These are phyloP conservation scores for Boletus fagicola DNA, from an alignment of 768 basidiomycete genomes.

Conservation along the genomic window DNA sequence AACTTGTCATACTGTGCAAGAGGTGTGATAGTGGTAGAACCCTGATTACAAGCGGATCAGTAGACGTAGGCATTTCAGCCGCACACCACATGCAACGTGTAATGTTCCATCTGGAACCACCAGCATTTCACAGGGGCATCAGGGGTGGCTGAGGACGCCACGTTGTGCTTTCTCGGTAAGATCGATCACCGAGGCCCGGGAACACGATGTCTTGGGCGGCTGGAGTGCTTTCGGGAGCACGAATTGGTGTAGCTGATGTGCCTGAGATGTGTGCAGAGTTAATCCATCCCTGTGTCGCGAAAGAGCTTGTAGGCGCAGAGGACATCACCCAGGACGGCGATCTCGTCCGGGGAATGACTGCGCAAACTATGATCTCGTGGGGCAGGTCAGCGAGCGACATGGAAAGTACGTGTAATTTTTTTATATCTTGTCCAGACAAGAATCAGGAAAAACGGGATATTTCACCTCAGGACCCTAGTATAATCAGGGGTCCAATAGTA, in stretches of 20 bases:
- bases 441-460: too few relatives aligned
- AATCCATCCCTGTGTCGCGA: conserved; percentile 10
- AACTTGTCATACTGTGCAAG: background rate
- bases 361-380: conserved; percentile 11
- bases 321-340: conserved; percentile 15
- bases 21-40: background rate
- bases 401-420: background rate
- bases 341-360: conserved; percentile 10
- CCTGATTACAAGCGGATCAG: conserved; percentile 38
- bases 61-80: conserved; percentile 34
- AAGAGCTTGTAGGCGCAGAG: conserved; percentile 20
- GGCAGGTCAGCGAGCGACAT: conserved; percentile 4
- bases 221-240: background rate
- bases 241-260: conserved; percentile 19
- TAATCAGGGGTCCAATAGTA: background rate
- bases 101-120: background rate
- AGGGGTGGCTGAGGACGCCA: conserved; percentile 29
- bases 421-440: too few relatives aligned
- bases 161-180: conserved; percentile 30
- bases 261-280: conserved; percentile 23
- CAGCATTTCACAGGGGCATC: conserved; percentile 27
- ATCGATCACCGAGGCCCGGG: conserved; percentile 20
- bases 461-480: background rate
- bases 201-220: conserved; percentile 24
- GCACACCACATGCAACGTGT: background rate